Conservation (phyloP, 2,329 filamentous ascomycete genomes). For the Aspergillus sp. region DNA sequence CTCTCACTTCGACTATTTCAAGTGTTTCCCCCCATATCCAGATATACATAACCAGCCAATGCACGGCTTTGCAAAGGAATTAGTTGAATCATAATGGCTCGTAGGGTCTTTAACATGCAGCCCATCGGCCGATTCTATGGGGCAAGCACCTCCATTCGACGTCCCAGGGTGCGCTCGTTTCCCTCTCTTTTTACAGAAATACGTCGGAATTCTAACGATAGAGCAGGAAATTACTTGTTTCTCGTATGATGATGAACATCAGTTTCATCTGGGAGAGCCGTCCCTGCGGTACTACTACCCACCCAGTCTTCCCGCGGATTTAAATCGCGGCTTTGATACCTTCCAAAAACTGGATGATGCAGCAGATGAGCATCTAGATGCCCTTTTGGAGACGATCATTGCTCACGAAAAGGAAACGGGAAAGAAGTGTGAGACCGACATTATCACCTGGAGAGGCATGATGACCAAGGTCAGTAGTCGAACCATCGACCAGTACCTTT, state of each 20-base stretch:
- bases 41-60: background rate
- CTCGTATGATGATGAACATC: constrained; percentile 84
- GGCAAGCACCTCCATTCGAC: constrained; percentile 67
- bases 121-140: constrained; percentile 69
- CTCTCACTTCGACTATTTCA: background rate
- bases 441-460: constrained; percentile 96
- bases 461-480: constrained; percentile 77
- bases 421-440: constrained; percentile 68
- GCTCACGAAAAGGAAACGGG: constrained; percentile 68
- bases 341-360: constrained; percentile 83
- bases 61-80: background rate
- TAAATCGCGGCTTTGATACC: constrained; percentile 76
- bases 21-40: background rate
- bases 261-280: constrained; percentile 72
- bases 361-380: constrained; percentile 83
- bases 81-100: constrained; percentile 31
- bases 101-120: constrained; percentile 61
- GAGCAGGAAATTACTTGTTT: constrained; percentile 86
- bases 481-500: background rate
- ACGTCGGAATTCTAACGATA: constrained; percentile 4
- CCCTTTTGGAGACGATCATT: constrained; percentile 73
- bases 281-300: constrained; percentile 89
- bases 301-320: constrained; percentile 66
- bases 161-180: constrained; percentile 61
- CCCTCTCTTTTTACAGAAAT: background rate